Evolutionary conservation across 768 basidiomycete genomes (phyloP).

Genomic region (Collybia mongolica): DNA sequence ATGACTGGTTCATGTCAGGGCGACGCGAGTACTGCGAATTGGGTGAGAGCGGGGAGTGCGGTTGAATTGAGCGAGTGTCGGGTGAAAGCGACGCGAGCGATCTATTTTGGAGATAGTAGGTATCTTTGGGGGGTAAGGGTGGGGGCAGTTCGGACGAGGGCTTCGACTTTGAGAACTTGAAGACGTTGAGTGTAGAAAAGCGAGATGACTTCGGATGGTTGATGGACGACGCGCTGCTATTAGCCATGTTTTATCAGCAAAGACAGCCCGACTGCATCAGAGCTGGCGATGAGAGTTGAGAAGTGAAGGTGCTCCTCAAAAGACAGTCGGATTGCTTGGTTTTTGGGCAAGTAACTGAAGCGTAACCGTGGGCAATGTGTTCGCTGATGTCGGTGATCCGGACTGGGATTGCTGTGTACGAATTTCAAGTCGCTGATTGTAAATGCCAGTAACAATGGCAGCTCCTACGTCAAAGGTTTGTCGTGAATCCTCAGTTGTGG

Average conservation of each 20-base stretch:
- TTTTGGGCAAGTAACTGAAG: no score
- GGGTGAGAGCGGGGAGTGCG: constrained; percentile 25
- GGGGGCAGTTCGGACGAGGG: constrained; percentile 32
- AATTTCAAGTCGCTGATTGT: not conserved
- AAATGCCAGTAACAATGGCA: not conserved
- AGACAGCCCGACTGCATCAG: not conserved
- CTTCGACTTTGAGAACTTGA: constrained; percentile 20
- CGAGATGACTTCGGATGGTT: constrained; percentile 21
- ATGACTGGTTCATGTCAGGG: constrained; percentile 27
- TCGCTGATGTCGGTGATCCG: constrained; percentile 5
- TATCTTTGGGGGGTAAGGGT: constrained; percentile 66
- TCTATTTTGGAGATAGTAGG: constrained; percentile 43
- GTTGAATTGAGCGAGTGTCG: constrained; percentile 35
- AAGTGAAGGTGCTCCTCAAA: not conserved
- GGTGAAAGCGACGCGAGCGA: constrained; percentile 49
- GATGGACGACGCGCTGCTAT: constrained; percentile 21
- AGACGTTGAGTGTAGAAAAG: constrained; percentile 32
- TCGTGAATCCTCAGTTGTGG: not conserved
- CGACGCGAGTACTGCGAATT: constrained; percentile 26
- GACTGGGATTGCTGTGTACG: not conserved
- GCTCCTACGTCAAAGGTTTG: no score
- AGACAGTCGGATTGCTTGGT: no score
- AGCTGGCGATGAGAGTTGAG: not conserved
- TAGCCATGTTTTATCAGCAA: constrained; percentile 21
- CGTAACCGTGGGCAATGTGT: not conserved